phyloP scores from a whole-genome alignment of 768 basidiomycete genomes.

The Guyanaporus albipodus region DNA sequence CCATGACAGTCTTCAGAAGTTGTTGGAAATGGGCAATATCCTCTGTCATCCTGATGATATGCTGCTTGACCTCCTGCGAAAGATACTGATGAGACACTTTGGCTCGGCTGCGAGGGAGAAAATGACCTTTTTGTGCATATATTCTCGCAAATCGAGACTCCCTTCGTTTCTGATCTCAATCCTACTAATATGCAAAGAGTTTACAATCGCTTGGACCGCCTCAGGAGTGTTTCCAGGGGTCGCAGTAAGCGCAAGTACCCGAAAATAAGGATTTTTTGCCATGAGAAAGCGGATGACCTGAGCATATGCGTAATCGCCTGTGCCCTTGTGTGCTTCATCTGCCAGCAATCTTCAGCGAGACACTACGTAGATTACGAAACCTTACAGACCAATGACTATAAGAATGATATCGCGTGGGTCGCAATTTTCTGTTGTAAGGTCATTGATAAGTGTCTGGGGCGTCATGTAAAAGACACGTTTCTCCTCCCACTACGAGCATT shows the following conservation, averaged over 20 bases:
- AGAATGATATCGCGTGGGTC: slow-evolving; percentile 80
- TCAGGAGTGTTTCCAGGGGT: slow-evolving; percentile 87
- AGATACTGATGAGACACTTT: background rate
- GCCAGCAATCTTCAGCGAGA: slow-evolving; percentile 7
- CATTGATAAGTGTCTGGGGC: slow-evolving; percentile 90
- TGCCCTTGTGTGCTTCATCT: slow-evolving; percentile 96
- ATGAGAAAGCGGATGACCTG: slow-evolving; percentile 85
- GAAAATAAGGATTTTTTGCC: slow-evolving; percentile 91
- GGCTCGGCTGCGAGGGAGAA: slow-evolving; percentile 3
- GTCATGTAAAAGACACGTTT: slow-evolving; percentile 95
- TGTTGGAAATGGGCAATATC: slow-evolving; percentile 64
- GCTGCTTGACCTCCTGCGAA: slow-evolving; percentile 65
- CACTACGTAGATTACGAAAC: background rate
- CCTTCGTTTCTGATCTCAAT: slow-evolving; percentile 94
- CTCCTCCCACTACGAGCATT: slow-evolving; percentile 58
- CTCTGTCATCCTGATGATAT: slow-evolving; percentile 70
- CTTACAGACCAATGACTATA: slow-evolving; percentile 72
- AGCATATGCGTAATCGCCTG: slow-evolving; percentile 90
- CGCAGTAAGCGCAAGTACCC: slow-evolving; percentile 90
- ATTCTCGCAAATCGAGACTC: slow-evolving; percentile 80
- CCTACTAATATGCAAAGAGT: slow-evolving; percentile 88
- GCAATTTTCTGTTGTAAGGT: slow-evolving; percentile 67
- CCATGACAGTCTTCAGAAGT: slow-evolving; percentile 68
- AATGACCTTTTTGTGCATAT: slow-evolving; percentile 81
- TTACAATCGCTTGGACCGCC: slow-evolving; percentile 87